These are phyloP conservation scores for Chaetomium olivaceum DNA, from an alignment of 2,329 filamentous ascomycete species.

Conservation along the genomic window DNA sequence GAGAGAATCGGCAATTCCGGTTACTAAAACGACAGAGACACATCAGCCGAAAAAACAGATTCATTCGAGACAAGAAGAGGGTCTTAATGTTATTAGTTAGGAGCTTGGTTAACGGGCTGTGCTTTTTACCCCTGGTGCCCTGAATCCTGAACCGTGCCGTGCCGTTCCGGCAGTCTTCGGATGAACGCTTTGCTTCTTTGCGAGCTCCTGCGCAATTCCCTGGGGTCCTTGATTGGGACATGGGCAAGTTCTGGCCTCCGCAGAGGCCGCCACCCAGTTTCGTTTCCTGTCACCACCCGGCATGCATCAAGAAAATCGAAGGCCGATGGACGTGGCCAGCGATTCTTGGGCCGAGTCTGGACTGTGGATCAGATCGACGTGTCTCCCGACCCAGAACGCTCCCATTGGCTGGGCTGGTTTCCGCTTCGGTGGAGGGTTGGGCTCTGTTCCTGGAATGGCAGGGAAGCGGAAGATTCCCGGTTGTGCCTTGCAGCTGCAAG, in stretches of 20 bases:
- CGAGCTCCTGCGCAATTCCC: slow-evolving; percentile 1
- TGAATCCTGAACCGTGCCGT: slow-evolving; percentile 13
- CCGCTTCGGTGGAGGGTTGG: slow-evolving; percentile 26
- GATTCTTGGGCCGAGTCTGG: slow-evolving; percentile 16
- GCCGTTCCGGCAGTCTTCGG: slow-evolving; percentile 17
- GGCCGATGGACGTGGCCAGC: slow-evolving; percentile 18
- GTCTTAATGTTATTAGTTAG: background rate
- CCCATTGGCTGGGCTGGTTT: slow-evolving; percentile 27
- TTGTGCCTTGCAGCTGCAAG: slow-evolving; percentile 32
- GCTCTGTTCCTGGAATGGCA: slow-evolving; percentile 22
- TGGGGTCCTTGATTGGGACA: no score
- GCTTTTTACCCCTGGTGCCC: slow-evolving; percentile 5
- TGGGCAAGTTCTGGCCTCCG: slow-evolving; percentile 2
- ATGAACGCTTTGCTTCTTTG: slow-evolving; percentile 12
- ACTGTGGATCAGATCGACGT: slow-evolving; percentile 24
- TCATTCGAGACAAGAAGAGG: background rate
- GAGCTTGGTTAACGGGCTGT: background rate
- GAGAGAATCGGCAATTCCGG: background rate
- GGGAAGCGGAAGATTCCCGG: slow-evolving; percentile 17
- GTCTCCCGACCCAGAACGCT: background rate
- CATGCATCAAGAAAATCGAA: background rate
- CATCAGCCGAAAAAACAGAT: background rate
- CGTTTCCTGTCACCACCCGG: slow-evolving; percentile 11
- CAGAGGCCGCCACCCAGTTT: slow-evolving; percentile 22
- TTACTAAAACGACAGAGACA: background rate